A percentile compares a stretch with the other conserved stretches of the same genome.
Conservation (phyloP, 1,284 basidiomycete genomes). For the Cryptococcus depauperatus region DNA sequence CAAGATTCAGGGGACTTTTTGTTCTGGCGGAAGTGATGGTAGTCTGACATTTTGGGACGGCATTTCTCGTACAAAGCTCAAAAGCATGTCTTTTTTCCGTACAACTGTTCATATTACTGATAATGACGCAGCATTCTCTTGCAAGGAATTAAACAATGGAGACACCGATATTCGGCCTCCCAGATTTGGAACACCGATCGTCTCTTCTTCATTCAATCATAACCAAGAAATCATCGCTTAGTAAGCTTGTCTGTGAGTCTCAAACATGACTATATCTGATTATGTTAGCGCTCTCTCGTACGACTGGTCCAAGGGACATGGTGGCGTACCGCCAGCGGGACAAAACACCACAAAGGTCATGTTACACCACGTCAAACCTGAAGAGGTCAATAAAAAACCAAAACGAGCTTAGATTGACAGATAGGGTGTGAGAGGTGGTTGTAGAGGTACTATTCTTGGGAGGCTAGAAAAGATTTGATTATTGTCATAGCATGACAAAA, state of each 20-base stretch:
- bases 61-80: constrained; percentile 73
- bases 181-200: constrained; percentile 37
- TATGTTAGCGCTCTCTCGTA: constrained; percentile 59
- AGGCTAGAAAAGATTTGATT: too few relatives aligned
- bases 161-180: constrained; percentile 57
- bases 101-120: background rate
- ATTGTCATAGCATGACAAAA: too few relatives aligned
- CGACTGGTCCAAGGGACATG: constrained; percentile 84
- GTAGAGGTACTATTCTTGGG: too few relatives aligned
- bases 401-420: constrained; percentile 6
- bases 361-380: constrained; percentile 82
- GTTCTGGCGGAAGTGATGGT: constrained; percentile 67
- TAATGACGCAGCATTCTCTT: constrained; percentile 20
- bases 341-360: constrained; percentile 72
- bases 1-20: constrained; percentile 85
- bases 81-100: constrained; percentile 54
- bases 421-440: too few relatives aligned
- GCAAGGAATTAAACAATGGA: constrained; percentile 58
- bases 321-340: constrained; percentile 64
- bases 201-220: constrained; percentile 69
- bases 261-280: constrained; percentile 11
- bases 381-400: constrained; percentile 60
- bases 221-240: constrained; percentile 84
- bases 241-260: constrained; percentile 19
- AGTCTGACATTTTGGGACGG: constrained; percentile 35